These are phyloP conservation scores for Trichoderma asperellum DNA, from an alignment of 2,329 filamentous ascomycete genomes.

Conservation along the genomic window DNA sequence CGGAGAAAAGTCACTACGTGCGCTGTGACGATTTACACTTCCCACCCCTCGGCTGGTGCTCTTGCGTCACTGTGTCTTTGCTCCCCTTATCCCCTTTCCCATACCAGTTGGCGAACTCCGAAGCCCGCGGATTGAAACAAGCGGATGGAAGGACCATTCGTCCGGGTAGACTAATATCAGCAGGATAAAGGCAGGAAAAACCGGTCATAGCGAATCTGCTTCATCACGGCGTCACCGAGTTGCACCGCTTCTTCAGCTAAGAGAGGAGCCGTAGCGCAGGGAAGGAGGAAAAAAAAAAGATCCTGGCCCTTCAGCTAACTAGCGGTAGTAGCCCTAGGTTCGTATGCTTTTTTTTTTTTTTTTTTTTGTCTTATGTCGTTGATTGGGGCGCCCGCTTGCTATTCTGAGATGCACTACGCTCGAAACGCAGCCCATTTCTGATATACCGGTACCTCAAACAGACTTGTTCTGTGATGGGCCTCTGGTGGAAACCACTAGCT, in stretches of 20 bases:
- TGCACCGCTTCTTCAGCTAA: slow-evolving; percentile 12
- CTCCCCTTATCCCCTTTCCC: neutral
- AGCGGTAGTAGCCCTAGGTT: neutral
- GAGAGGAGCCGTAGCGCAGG: slow-evolving; percentile 9
- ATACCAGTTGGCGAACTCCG: neutral
- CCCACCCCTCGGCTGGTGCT: neutral
- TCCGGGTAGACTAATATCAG: neutral
- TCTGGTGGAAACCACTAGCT: slow-evolving; percentile 17
- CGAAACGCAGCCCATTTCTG: slow-evolving; percentile 11
- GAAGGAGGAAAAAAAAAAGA: neutral
- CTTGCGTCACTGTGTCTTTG: neutral
- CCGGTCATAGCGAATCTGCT: slow-evolving; percentile 13
- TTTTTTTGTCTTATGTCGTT: neutral
- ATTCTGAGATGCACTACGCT: slow-evolving; percentile 16
- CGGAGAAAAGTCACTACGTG: neutral
- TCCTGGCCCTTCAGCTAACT: slow-evolving; percentile 21
- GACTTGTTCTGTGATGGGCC: slow-evolving; percentile 13
- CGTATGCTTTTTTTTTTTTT: neutral
- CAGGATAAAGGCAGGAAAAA: neutral
- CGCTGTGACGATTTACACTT: neutral
- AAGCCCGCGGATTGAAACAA: neutral
- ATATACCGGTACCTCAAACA: slow-evolving; percentile 4
- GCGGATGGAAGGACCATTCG: neutral
- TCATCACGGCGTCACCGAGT: slow-evolving; percentile 29
- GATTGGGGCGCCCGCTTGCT: neutral